Evolutionary conservation across 2,329 filamentous ascomycete species (phyloP), one percentile per base, ranked within the genome.

Genomic region (Samsoniella hepiali): DNA sequence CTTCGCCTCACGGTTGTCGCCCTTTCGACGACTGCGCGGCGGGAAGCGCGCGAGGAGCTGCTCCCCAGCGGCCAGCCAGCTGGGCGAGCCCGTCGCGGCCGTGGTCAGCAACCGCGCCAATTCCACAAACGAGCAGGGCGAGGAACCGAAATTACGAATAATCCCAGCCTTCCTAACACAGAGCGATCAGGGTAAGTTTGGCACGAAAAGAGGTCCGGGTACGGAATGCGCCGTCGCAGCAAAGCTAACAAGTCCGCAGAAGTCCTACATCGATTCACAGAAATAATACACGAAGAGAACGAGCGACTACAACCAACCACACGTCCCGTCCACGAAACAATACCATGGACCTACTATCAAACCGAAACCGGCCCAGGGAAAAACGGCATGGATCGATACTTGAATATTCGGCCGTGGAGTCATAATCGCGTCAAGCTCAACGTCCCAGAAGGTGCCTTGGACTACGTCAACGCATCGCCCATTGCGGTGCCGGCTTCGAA

Each of bases 381-480:
- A 64, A 70, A 69, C 51, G 64, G 68, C 36, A 77, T 94, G 68
- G 96, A 98, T 75, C 88, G 95, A 62, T 99, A 98, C 77, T 75
- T 82, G 61, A 97, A 98, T 72, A 91, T 99, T 67, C 89, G 93
- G 72, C 92, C 93, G 0, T 99, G 91, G 87, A 88, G 90, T 66
- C 88, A 91, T 72, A 96, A 96, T 72, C 88, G 95, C 44, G 83
- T 99, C 63, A 89, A 86, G 73, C 84, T 99, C 22, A 83, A 84
- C 45, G 94, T 97, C 1, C 88, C 91, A 2, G 83, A 89, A 17
- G 89, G 85, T 44, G 80, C 86, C 66, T 83, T 88, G 65, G 88
- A 93, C 75, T 95, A 93, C 73, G 90, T 94, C 76, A 95, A 95
- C 72, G 91, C 91, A 45, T 93, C 90, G 11, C 86, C 89, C 27